Base-by-base conservation (phyloP, 1,139 yeast species). In the Blastobotrys apis region DNA sequence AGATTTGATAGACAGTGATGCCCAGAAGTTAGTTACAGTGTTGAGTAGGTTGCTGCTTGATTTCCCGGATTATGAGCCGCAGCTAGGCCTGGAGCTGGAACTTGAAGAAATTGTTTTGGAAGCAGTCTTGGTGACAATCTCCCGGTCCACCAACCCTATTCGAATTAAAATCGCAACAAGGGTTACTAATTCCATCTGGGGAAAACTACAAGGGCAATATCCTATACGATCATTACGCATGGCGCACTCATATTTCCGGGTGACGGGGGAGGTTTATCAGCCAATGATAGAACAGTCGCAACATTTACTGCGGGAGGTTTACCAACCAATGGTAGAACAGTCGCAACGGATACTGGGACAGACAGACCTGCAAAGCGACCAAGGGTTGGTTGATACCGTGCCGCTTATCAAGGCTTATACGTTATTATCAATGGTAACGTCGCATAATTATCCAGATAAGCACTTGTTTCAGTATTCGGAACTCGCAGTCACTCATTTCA, bases 381-480 rank as follows among this genome's bases (percentile, higher is more conserved):
- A 17, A 3, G 27, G 21, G 5, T 29, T 39, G 4, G 26, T 3
- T 29, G 42, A 37, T 15, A 22, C 23, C 13, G 39, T 40, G 12
- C 33, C 37, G 4, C 36, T 43, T 6, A 35, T 52, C 20, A 33
- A 44, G 8, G 49, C 53, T 4, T 36, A 42, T 15, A 39, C 50
- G 6, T 39, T 47, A 12, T 36, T 47, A n/a, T 44, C 49, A 13
- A 32, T 44, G 8, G 46, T 44, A 1, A 39, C 46, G 13, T 44
- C 49, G 15, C 47, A 46, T 9, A 30, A 27, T 4, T 34, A 43
- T 4, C 45, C 49, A 4, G 41, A 47, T 3, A 45, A 45, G 8
- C 43, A 48, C 21, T 45, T 49, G 37, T 43, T 44, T 25, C 26
- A 22, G n/a, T 44, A 42, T 31, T 35, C 51, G 5, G 44, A 43